Evolutionary conservation across 768 basidiomycete species (phyloP), one percentile per base, ranked within the genome.

Genomic region (Mycena epipterygia): DNA sequence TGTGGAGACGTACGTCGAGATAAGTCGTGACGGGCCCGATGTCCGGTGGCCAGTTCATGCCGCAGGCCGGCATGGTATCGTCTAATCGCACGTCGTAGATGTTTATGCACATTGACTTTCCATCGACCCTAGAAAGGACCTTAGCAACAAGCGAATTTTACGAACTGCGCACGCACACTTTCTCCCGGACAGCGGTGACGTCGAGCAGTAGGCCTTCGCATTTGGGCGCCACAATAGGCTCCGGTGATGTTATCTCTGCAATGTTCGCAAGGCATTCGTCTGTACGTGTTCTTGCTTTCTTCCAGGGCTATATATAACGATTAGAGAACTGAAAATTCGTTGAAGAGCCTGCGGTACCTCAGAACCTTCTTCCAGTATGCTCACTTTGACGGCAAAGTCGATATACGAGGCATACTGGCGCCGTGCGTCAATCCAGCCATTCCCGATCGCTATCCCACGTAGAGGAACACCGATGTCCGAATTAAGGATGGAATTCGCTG

Each of bases 21-120:
- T 96, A 97, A 1, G 83, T 81, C 21, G 91, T 92, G 12, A 99
- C 84, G 53, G 90, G 88, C 4, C 85, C 80, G 55, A 99, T 89
- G 76, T 96, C 95, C 37, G 92, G 91, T 9, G 97, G 97, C 97
- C 97, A 99, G 81, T 96, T 97, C 95, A 97, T 94, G 3, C 97
- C 98, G 79, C 98, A 99, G 0, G 90, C 92, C 21, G 98, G 98
- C 39, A 79, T 83, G 16, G 87, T 87, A 78, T 99, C 98, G 63
- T 94, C 91, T n/a, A 93, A 83, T 29, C 98, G 93, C 17, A 98
- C 89, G 77, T 99, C 98, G 74, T 99, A 99, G 42, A 98, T 90
- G 78, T 99, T 99, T 70, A 97, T 83, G 78, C 98, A 99, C 82
- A 90, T 91, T 30, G 86, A 81, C 71, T 86, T 83, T 14, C 90